These are phyloP conservation scores for Wickerhamomyces bisporus DNA, from an alignment of 805 yeast species.

Conservation along the genomic window DNA sequence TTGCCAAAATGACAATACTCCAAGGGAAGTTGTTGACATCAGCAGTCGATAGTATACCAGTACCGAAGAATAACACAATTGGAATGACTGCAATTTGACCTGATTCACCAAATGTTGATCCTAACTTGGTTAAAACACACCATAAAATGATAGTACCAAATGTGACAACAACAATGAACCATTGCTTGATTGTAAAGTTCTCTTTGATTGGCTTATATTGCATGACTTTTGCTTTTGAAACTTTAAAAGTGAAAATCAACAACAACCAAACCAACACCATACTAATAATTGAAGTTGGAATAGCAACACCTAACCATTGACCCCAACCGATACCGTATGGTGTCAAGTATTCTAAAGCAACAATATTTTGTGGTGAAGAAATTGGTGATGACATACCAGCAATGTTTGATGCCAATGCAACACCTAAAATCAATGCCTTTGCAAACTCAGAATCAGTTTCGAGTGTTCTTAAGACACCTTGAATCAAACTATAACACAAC, in stretches of 20 bases:
- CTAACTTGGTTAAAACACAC: conserved; percentile 80
- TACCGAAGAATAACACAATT: conserved; percentile 79
- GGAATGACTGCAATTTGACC: conserved; percentile 90
- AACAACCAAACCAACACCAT: conserved; percentile 67
- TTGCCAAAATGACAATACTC: conserved; percentile 91
- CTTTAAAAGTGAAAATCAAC: conserved; percentile 50
- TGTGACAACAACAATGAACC: conserved; percentile 68
- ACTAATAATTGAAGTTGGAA: conserved; percentile 69
- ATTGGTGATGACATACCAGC: conserved; percentile 98
- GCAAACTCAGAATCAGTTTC: conserved; percentile 77
- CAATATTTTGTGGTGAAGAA: conserved; percentile 92
- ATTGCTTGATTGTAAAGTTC: conserved; percentile 63
- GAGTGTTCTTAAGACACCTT: conserved; percentile 76
- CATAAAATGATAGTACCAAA: conserved; percentile 73
- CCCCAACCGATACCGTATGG: conserved; percentile 73
- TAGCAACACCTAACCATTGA: conserved; percentile 84
- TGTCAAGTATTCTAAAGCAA: conserved; percentile 77
- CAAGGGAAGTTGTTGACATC: conserved; percentile 94
- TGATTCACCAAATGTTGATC: conserved; percentile 78
- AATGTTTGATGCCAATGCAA: conserved; percentile 85
- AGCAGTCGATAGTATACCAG: conserved; percentile 75
- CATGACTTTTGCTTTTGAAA: conserved; percentile 40
- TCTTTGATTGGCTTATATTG: conserved; percentile 52
- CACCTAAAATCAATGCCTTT: conserved; percentile 80
- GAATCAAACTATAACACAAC: conserved; percentile 78